Conservation (phyloP, 768 basidiomycete species). For the Boletus vinaceobasis region DNA sequence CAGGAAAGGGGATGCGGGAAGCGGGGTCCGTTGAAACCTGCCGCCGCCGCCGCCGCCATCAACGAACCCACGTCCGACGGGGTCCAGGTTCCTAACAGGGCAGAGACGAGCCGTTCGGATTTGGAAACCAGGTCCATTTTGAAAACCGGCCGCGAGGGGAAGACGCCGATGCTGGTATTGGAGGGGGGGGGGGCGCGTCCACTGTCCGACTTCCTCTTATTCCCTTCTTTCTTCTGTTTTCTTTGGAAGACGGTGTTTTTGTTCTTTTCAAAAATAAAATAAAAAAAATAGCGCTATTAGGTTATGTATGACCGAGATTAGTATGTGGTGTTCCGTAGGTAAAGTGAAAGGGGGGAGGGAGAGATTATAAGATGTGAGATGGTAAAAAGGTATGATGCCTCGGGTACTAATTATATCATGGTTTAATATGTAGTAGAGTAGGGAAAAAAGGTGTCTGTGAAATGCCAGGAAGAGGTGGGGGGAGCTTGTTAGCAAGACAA, state of each 20-base stretch:
- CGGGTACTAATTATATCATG: not conserved
- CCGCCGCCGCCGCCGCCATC: not conserved
- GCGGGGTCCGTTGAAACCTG: not conserved
- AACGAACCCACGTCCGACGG: too few species aligned
- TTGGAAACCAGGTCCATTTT: not conserved
- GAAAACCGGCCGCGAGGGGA: not conserved
- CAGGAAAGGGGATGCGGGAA: not conserved
- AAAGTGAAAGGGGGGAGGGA: too few species aligned
- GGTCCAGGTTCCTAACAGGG: not conserved
- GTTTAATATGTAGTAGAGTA: not conserved
- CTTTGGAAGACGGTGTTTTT: too few species aligned
- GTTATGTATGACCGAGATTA: not conserved
- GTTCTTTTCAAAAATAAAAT: not conserved
- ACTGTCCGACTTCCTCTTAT: not conserved
- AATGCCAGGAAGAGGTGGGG: not conserved
- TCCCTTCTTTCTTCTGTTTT: not conserved
- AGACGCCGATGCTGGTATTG: not conserved
- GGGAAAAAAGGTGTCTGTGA: not conserved
- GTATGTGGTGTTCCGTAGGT: not conserved
- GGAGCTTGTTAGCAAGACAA: constrained; percentile 17
- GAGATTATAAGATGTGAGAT: not conserved
- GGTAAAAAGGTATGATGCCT: not conserved
- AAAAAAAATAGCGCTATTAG: not conserved
- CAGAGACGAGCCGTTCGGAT: not conserved
- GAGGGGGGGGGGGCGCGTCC: too few species aligned